Percentiles rank a stretch among this genome's conserved stretches.
Evolutionary conservation across 2,329 filamentous ascomycete species (phyloP).

Genomic region (Claviceps digitariae): DNA sequence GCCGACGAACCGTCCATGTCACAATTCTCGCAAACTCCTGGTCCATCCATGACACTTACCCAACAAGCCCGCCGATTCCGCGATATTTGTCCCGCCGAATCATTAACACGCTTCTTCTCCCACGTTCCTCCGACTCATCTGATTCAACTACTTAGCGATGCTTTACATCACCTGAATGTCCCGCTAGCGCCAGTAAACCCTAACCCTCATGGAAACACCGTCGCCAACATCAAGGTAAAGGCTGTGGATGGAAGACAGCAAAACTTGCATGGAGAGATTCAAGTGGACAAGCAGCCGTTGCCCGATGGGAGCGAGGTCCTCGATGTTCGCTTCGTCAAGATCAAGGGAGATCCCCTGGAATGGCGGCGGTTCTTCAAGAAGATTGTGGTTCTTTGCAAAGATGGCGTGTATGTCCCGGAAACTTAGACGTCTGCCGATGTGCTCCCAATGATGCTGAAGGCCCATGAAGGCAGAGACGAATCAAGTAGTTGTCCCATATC

Average conservation of each 20-base stretch:
- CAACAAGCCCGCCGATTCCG: slow-evolving; percentile 79
- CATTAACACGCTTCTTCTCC: slow-evolving; percentile 86
- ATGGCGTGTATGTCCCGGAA: slow-evolving; percentile 54
- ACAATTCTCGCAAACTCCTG: slow-evolving; percentile 71
- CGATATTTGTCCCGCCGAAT: slow-evolving; percentile 80
- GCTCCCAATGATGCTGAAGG: not conserved
- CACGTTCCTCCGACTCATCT: slow-evolving; percentile 61
- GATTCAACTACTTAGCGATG: slow-evolving; percentile 65
- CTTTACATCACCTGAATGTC: slow-evolving; percentile 74
- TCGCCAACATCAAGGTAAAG: slow-evolving; percentile 57
- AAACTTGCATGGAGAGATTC: slow-evolving; percentile 59
- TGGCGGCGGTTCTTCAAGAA: slow-evolving; percentile 97
- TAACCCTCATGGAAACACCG: slow-evolving; percentile 37
- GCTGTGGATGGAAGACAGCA: slow-evolving; percentile 61
- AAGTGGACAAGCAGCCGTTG: slow-evolving; percentile 52
- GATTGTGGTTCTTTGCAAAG: slow-evolving; percentile 75
- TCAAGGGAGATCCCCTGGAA: slow-evolving; percentile 90
- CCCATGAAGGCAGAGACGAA: not conserved
- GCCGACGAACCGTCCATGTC: slow-evolving; percentile 75
- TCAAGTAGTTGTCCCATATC: not conserved
- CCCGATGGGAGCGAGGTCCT: slow-evolving; percentile 48
- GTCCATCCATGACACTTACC: slow-evolving; percentile 71
- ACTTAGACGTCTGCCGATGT: slow-evolving; percentile 15
- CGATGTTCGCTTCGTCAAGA: slow-evolving; percentile 84
- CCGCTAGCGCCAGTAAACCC: slow-evolving; percentile 44